Base-by-base conservation (phyloP, 139 green algal species). In the Chlamydomonas sp. region DNA sequence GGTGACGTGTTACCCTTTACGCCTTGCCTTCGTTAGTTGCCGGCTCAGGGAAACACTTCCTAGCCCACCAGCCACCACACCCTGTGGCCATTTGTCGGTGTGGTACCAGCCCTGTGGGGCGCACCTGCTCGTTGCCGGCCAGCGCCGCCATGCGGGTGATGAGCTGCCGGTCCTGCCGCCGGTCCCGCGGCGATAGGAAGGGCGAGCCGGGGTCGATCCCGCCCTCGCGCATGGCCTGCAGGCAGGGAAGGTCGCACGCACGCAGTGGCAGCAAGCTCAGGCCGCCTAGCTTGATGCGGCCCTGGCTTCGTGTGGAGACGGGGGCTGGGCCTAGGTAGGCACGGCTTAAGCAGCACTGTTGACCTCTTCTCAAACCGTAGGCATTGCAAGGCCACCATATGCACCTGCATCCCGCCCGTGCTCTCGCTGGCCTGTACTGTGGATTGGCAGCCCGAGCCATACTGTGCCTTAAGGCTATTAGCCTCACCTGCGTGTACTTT, bases 71-170 rank as follows among this genome's bases (percentile, higher is more conserved):
- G 31, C 31, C 31, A 49, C 31, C 31, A 49, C 31, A 49, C 31
- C 31, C 31, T 49, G 31, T 49, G 31, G 31, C 31, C 31, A 49
- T 49, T 49, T 49, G 31, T 49, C 31, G 31, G 31, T 49, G 31
- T 49, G 31, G 31, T 49, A 49, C 31, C 31, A 49, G 31, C 31
- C 31, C 31, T 49, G 31, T 49, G 31, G 66, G 57, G 58, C 62
- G 9, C 66, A 91, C 87, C 84, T 89, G 79, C 2, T 88, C 64
- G 77, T 76, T 91, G 60, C 90, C 90, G 69, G 89, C 79, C 66
- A 93, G 74, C 12, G 88, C 84, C 20, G 89, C 91, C 83, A 91
- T 90, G 63, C 89, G 85, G 12, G 83, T 78, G 5, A 93, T 83
- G 57, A 93, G 89, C 7, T 71, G 73, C 20, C 91, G 83, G 67